Conservation (phyloP, 2,329 filamentous ascomycete genomes). For the Cytospora piceae region DNA sequence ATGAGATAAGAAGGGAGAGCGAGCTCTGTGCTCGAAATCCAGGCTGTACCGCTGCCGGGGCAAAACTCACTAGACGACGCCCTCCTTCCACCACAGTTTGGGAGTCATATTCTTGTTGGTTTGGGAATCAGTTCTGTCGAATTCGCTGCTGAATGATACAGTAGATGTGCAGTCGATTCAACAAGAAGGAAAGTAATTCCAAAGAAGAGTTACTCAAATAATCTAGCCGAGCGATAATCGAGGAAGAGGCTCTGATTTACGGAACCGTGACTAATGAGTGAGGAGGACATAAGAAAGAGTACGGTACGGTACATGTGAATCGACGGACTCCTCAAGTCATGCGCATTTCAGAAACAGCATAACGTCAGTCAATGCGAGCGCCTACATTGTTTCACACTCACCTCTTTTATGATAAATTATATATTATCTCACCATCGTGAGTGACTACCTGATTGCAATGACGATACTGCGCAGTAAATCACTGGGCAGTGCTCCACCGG, state of each 20-base stretch:
- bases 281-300: neutral
- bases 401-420: neutral
- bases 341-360: neutral
- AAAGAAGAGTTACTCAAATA: neutral
- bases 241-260: neutral
- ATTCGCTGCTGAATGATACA: neutral
- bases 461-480: neutral
- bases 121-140: neutral
- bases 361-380: neutral
- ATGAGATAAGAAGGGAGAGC: neutral
- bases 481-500: neutral
- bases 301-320: neutral
- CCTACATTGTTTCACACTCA: neutral
- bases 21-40: neutral
- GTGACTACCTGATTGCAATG: neutral
- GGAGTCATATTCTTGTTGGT: conserved; percentile 2
- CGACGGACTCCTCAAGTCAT: neutral
- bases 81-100: conserved; percentile 31
- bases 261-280: neutral
- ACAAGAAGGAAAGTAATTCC: neutral
- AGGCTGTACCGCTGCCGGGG: neutral
- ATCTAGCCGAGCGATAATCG: neutral
- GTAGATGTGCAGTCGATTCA: neutral
- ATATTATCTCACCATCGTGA: neutral
- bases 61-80: conserved; percentile 30